Base-by-base conservation (phyloP, 768 basidiomycete genomes). In the Xerocomus brunneocitrinus region DNA sequence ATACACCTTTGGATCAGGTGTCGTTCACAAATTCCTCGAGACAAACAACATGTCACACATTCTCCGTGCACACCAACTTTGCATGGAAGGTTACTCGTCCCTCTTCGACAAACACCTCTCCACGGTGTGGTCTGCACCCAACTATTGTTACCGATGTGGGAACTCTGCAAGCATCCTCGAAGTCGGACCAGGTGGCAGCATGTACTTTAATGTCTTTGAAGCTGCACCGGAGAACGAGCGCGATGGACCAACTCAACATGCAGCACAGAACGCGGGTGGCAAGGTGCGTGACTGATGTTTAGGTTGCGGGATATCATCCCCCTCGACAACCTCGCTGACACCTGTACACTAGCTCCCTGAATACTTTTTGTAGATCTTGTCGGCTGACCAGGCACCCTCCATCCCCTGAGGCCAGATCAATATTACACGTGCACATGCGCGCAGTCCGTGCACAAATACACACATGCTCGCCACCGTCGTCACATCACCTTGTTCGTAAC, bases 51-150 rank as follows among this genome's bases (percentile, higher is more conserved):
- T 99, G 93, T 85, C 89, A 22, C 95, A 98, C 68, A 97, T 99
- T 62, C 82, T 98, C 24, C 91, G 97, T 24, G 97, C 97, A 24
- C 97, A 99, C 69, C 97, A 99, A 67, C 81, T 99, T 8, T 98
- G 97, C 72, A 98, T 99, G 97, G 97, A 99, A 71, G 97, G 97
- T 0, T 98, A 92, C 69, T 82, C 89, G n/a, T 92, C 93, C n/a
- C 79, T 98, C 30, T 98, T 98, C 61, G 93, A 95, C 69, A 87
- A 91, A 58, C 91, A 91, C 63, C 80, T 99, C 51, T 93, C 91
- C 25, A 99, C 97, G 0, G 97, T 99, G 7, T 99, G 97, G 97
- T 91, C 88, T 22, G 97, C 97, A 36, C 95, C 95, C 36, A 99
- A 99, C 67, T 98, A 98, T 67, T 98, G 95, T 71, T 98, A 98